Evolutionary conservation across 129 eudicot genomes (phyloP), one percentile per base, ranked within the genome.

Genomic region (Glebionis coronaria): DNA sequence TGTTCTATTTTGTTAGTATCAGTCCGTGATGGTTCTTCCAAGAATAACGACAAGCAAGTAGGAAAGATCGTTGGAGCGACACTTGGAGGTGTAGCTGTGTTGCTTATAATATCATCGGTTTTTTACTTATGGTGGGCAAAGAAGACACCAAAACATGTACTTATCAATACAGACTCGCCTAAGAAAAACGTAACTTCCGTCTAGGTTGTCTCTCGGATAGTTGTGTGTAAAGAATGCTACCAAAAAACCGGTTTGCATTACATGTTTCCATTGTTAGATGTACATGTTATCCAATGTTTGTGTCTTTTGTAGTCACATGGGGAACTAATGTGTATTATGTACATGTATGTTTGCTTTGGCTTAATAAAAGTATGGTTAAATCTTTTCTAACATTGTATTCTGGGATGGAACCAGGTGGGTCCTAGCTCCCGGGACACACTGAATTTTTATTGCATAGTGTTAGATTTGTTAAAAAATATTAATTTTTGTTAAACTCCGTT

Each of bases 41-140:
- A 69, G 61, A 66, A 79, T 23, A 49, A 68, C 72, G 66, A 65
- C 61, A 86, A 75, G 50, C 72, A 31, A 4, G 67, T 73, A 8
- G 94, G 86, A 67, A 76, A 56, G 59, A 70, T 81, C 14, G 71
- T 83, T 14, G 94, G 88, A 61, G 61, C 78, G 54, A 65, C 76
- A 35, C 46, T 80, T 61, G 94, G 88, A 75, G 64, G 86, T 66
- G 79, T 64, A 44, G 86, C 77, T 12, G 84, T 61, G 54, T 18
- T 86, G 44, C 12, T 78, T 63, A 31, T 83, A 40, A 15, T 69
- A 35, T 64, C 80, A 18, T 80, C 86, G 14, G 68, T 83, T 23
- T 62, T 80, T 20, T 83, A 86, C 73, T 70, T 86, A 14, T 83
- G 86, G 86, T 29, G 94, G 86, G 60, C 44, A 19, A 86, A 80